Percentiles rank a stretch among this genome's conserved stretches.
Evolutionary conservation across 495 filamentous ascomycete species (phyloP).

Genomic region (Penicillium longicatenatum): DNA sequence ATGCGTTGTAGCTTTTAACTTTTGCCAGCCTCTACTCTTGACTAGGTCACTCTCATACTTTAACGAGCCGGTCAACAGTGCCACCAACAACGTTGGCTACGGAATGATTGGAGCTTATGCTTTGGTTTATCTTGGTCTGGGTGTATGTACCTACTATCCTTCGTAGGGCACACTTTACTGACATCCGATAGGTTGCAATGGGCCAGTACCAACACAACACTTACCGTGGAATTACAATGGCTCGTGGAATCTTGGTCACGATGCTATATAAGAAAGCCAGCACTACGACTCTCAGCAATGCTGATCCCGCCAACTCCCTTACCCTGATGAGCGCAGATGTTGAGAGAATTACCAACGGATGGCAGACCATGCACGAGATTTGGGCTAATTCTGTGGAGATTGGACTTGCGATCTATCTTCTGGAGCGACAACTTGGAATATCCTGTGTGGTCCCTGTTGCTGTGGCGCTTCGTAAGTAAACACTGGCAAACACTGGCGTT

Average conservation of each 20-base stretch:
- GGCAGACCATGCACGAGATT: slow-evolving; percentile 55
- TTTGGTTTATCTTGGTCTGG: slow-evolving; percentile 63
- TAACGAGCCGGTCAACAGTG: slow-evolving; percentile 36
- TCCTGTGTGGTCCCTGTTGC: slow-evolving; percentile 54
- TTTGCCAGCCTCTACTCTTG: slow-evolving; percentile 66
- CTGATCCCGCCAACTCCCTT: slow-evolving; percentile 53
- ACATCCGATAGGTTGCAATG: slow-evolving; percentile 34
- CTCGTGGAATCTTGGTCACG: slow-evolving; percentile 57
- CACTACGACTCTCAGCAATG: slow-evolving; percentile 40
- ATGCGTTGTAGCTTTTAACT: slow-evolving; percentile 58
- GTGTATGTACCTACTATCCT: slow-evolving; percentile 57
- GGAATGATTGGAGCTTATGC: slow-evolving; percentile 66
- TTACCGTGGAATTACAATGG: slow-evolving; percentile 60
- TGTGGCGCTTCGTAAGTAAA: slow-evolving; percentile 47
- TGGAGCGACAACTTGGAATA: slow-evolving; percentile 58
- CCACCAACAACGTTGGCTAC: slow-evolving; percentile 55
- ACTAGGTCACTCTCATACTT: slow-evolving; percentile 53
- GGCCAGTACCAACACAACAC: slow-evolving; percentile 57
- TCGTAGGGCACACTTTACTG: slow-evolving; percentile 15
- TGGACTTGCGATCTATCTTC: slow-evolving; percentile 56
- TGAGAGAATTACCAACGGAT: slow-evolving; percentile 52
- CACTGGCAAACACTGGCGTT: not conserved
- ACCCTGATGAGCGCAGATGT: slow-evolving; percentile 67
- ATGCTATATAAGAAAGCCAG: slow-evolving; percentile 57
- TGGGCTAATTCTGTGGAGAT: slow-evolving; percentile 64